Evolutionary conservation across 164 flowering plant genomes (phyloP), one percentile per base, ranked within the genome.

Genomic region (Macadamia tetraphylla): DNA sequence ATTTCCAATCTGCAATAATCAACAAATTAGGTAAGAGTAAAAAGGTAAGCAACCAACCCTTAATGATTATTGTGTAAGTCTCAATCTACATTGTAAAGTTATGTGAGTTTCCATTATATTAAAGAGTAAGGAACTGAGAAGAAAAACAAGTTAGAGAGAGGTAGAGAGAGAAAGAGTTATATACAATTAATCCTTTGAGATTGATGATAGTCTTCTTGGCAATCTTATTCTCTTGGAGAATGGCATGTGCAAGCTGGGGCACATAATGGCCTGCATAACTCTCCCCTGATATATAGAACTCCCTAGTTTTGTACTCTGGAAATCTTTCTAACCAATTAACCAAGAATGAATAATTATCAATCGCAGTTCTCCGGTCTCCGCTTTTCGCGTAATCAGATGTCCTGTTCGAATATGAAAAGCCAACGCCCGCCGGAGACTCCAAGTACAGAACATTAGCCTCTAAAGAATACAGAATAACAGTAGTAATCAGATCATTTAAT

Each of bases 251-350:
- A 68, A 90, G 85, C 60, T 88, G 90, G 52, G 92, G 90, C 5
- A 86, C 88, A 65, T 81, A 87, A 71, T 84, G 92, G 0, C 92
- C 92, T 0, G 87, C 92, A 58, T 89, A 89, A 67, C 95, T 87
- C 67, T 89, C 92, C 0, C 96, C 96, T 0, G 93, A 42, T 1
- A 88, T 85, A 70, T 76, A 90, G 58, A 90, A 85, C 6, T 87
- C 88, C 35, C 91, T 76, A 17, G 60, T 69, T 71, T 85, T 88
- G 71, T 85, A 90, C 61, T 88, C 88, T 0, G 96, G 90, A 71
- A 85, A 88, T 62, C 91, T 86, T 71, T 88, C 85, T 29, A 88
- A 60, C 96, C 93, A 90, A 60, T 88, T 86, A 67, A 85, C 68
- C 71, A 90, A 66, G 67, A 90, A 90, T 6, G 71, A 70, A 69